phyloP scores from a whole-genome alignment of 2,329 filamentous ascomycete species.

The Claviceps lovelessii region DNA sequence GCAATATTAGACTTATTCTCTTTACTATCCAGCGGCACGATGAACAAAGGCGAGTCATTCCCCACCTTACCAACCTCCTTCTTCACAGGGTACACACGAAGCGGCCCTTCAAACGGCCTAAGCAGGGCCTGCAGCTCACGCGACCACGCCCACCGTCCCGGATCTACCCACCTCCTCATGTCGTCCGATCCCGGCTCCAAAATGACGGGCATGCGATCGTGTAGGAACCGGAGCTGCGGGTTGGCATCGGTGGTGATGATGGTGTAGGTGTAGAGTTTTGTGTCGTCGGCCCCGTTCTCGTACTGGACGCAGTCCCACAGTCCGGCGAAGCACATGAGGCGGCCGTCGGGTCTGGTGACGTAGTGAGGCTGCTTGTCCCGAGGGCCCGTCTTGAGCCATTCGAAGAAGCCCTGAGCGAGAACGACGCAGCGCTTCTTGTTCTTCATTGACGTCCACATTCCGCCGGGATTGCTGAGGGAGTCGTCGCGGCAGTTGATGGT shows the following conservation, averaged over 20 bases:
- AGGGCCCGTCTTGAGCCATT: constrained; percentile 70
- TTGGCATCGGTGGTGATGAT: constrained; percentile 87
- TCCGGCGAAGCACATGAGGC: constrained; percentile 78
- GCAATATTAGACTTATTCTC: constrained; percentile 89
- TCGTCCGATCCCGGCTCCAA: constrained; percentile 60
- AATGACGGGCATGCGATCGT: constrained; percentile 93
- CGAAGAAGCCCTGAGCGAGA: constrained; percentile 84
- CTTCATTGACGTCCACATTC: constrained; percentile 92
- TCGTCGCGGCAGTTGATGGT: constrained; percentile 95
- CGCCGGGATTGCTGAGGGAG: constrained; percentile 57
- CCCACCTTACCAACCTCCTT: constrained; percentile 90
- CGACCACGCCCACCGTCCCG: constrained; percentile 56
- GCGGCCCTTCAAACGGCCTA: constrained; percentile 62
- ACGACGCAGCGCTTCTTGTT: constrained; percentile 76
- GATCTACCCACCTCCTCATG: constrained; percentile 67
- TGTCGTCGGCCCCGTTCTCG: constrained; percentile 29
- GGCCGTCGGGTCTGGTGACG: constrained; percentile 65
- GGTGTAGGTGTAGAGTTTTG: constrained; percentile 72
- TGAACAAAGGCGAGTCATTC: constrained; percentile 72
- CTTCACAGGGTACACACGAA: constrained; percentile 75
- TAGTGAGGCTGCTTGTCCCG: constrained; percentile 80
- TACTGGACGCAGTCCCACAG: constrained; percentile 81
- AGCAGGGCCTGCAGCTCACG: constrained; percentile 63
- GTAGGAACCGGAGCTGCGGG: constrained; percentile 67
- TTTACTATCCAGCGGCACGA: constrained; percentile 68